Base-by-base conservation (phyloP, 2,329 filamentous ascomycete species). In the Didymosphaeria variabile region DNA sequence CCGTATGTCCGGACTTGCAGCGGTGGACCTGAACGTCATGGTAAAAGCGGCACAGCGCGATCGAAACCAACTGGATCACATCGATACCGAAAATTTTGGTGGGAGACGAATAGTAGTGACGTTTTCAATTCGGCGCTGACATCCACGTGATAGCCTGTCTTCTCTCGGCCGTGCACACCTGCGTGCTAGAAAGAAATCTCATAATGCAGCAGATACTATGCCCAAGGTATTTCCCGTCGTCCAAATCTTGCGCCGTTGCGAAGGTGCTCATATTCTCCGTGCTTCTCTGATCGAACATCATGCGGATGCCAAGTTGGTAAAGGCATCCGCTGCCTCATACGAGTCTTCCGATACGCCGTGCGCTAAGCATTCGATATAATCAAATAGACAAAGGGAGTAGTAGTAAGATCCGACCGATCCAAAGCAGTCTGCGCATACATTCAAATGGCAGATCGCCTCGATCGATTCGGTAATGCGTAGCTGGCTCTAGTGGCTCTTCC, bases 401-500 rank as follows among this genome's bases (percentile, higher is more conserved):
- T 21, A 47, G 32, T 21, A 36, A 38, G 53, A 46, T 26, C 12
- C 42, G 53, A 36, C 29, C 19, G 40, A 46, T 9, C 19, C 53
- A 7, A 12, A 47, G 13, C 29, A 55, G 29, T 19, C 32, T 29
- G 26, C 31, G n/a, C 31, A 36, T 46, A 9, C 5, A 9, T 31
- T 55, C 53, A 26, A n/a, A 38, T n/a, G 17, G 29, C 31, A 36
- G 12, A 26, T 53, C 47, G 23, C 32, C 47, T 29, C 9, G 36
- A 8, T 21, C 38, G 13, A 54, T 32, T 45, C 19, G 46, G 34
- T 46, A 32, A 31, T 10, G 36, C 47, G 34, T 40, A 53, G 19
- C n/a, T 53, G 19, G 21, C 46, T 59, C 63, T 50, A 57, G 60
- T 91, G 31, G 58, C 62, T 54, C 59, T 59, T 64, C 62, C 59